Base-by-base conservation (phyloP, 129 eudicot species). In the Helianthus annuus region DNA sequence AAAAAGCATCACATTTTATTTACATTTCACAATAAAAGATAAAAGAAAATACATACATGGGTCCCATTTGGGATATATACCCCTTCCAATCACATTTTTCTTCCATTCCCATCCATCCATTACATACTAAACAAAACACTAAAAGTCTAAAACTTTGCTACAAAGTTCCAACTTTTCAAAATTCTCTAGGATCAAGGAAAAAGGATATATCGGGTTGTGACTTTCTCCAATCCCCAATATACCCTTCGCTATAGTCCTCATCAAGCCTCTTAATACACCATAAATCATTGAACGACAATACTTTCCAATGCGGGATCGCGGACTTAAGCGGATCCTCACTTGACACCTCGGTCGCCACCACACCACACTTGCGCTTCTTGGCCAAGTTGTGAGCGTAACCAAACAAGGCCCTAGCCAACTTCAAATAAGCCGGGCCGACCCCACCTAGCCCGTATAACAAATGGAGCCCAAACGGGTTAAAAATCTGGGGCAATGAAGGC, bases 111-210 rank as follows among this genome's bases (percentile, higher is more conserved):
- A 17, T 69, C 77, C 72, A 53, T 38, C 58, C 76, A 36, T 63
- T 63, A 70, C 70, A 45, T 46, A 46, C 55, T 55, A 19, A 53
- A 64, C 64, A 44, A 53, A 48, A 46, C 46, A 72, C 53, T 70
- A 42, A 27, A 7, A 42, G 46, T 42, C 46, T 42, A 42, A 45
- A 61, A 15, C 76, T 77, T 68, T 70, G 36, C 13, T 65, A n/a
- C 51, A 46, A 70, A 64, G 60, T 42, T 66, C 29, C n/a, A 64
- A 78, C 64, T 72, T 60, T 63, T 73, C 73, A 95, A 64, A 95
- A 77, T 72, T 95, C 99, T 74, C 99, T 82, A 5, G 99, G 99
- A 84, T 95, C 99, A 69, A 95, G 94, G 71, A 95, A 95, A 73
- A 95, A 88, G 7, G 99, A 86, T 57, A 49, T n/a, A 10, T 80